phyloP scores from a whole-genome alignment of 805 yeast species.

The Novakomyces olei region DNA sequence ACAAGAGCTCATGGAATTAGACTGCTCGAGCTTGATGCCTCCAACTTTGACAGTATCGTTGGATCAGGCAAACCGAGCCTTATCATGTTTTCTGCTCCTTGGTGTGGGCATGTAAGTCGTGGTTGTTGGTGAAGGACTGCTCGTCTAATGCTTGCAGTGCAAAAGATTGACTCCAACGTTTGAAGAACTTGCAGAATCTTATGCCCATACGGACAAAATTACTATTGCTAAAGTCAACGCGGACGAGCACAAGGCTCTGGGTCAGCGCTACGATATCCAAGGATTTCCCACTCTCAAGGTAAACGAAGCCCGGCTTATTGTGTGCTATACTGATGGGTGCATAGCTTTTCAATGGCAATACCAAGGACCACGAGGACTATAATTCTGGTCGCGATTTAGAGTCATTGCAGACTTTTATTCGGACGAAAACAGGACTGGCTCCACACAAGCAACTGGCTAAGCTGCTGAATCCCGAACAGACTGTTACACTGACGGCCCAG shows the following conservation, averaged over 20 bases:
- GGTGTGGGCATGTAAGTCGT: slow-evolving; percentile 98
- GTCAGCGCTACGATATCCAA: background rate
- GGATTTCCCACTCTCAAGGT: background rate
- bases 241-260: background rate
- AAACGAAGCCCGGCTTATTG: no score
- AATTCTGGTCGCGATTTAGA: slow-evolving; percentile 25
- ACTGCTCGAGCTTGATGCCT: background rate
- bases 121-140: no score
- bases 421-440: slow-evolving; percentile 13
- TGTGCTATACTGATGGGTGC: no score
- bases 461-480: no score
- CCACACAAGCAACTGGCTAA: no score
- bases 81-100: slow-evolving; percentile 51
- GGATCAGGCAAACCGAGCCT: slow-evolving; percentile 34
- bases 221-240: background rate
- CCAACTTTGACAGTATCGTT: background rate
- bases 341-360: background rate
- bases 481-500: no score
- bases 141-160: no score
- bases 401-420: slow-evolving; percentile 31
- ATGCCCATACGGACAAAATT: slow-evolving; percentile 35
- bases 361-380: slow-evolving; percentile 9
- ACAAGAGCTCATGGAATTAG: no score
- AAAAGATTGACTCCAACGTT: slow-evolving; percentile 63
- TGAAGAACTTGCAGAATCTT: slow-evolving; percentile 18